Percentiles rank a stretch among this genome's conserved stretches.
Evolutionary conservation across 2,329 filamentous ascomycete species (phyloP).

Genomic region (Talaromyces atroroseus): DNA sequence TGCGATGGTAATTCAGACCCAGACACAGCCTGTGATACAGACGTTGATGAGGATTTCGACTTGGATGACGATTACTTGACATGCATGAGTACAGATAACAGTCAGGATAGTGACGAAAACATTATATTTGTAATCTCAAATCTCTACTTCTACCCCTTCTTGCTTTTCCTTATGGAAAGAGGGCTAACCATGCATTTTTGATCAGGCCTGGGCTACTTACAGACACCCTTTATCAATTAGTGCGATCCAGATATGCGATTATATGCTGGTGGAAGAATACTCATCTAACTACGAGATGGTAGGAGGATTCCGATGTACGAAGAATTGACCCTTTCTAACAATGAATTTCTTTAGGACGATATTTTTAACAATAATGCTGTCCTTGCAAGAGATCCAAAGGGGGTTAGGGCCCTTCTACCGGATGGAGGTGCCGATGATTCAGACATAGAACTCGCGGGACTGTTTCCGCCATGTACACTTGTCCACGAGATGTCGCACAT

Average conservation of each 20-base stretch:
- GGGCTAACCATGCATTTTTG: neutral
- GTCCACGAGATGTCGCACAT: neutral
- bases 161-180: neutral
- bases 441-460: neutral
- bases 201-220: neutral
- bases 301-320: neutral
- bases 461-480: neutral
- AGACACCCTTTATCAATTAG: neutral
- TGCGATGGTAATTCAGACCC: neutral
- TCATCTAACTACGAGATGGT: neutral
- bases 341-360: neutral
- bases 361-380: neutral
- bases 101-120: neutral
- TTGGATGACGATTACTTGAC: too few species aligned
- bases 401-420: neutral
- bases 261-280: neutral
- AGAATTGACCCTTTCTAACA: neutral
- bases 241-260: neutral
- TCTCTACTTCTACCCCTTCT: neutral
- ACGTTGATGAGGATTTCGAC: neutral
- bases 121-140: neutral
- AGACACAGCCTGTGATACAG: neutral
- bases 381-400: neutral
- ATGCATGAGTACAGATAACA: neutral
- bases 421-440: neutral